phyloP scores from a whole-genome alignment of 2,329 filamentous ascomycete genomes.

The Penicillium griseofulvum region DNA sequence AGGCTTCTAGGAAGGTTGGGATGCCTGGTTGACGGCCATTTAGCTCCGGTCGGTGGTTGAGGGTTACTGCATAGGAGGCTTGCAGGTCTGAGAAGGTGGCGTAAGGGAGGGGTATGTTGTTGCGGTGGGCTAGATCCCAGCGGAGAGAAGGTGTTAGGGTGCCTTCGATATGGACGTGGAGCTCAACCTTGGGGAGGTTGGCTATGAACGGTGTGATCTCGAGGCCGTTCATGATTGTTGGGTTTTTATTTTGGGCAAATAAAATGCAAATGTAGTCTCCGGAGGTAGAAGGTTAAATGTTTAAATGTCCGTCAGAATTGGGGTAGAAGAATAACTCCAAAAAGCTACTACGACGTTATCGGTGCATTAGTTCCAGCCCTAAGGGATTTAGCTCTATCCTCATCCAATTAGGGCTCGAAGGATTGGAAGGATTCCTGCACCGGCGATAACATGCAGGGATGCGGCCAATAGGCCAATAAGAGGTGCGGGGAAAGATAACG shows the following conservation, averaged over 20 bases:
- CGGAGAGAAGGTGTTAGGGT: constrained; percentile 43
- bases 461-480: not conserved
- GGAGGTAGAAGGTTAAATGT: not conserved
- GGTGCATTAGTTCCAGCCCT: not conserved
- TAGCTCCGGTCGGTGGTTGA: constrained; percentile 41
- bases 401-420: not conserved
- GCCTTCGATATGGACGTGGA: constrained; percentile 51
- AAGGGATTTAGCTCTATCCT: not conserved
- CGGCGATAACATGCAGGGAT: constrained; percentile 8
- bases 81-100: constrained; percentile 32
- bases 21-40: constrained; percentile 32
- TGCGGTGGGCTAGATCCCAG: constrained; percentile 45
- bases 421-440: not conserved
- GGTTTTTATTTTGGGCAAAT: not conserved
- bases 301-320: not conserved
- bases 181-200: constrained; percentile 46
- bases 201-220: constrained; percentile 33
- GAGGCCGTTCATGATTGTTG: constrained; percentile 20
- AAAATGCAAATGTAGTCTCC: not conserved
- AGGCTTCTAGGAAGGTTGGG: constrained; percentile 36
- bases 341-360: not conserved
- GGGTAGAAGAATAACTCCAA: not conserved
- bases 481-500: constrained; percentile 20
- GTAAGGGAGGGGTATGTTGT: constrained; percentile 34
- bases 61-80: constrained; percentile 35